These are phyloP conservation scores for Phycomyces nitens DNA, from an alignment of 192 early-diverging fungal species.

Conservation along the genomic window DNA sequence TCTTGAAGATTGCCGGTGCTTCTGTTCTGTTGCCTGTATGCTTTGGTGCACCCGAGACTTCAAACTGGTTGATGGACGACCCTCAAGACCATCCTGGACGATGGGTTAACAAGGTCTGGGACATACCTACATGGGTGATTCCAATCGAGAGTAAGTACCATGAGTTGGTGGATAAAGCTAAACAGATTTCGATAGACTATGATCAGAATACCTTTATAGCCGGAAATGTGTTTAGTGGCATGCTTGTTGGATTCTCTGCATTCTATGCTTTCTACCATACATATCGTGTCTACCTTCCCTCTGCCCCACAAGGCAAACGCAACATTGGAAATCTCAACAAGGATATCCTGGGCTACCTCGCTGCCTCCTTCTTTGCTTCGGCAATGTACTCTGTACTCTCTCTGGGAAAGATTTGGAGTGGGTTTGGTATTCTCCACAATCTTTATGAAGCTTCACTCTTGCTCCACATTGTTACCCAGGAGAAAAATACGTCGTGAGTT, in stretches of 20 bases:
- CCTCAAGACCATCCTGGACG: background rate
- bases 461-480: background rate
- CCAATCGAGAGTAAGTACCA: constrained; percentile 12
- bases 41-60: too few relatives aligned
- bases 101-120: constrained; percentile 1
- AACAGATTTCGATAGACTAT: background rate
- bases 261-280: background rate
- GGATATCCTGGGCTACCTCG: constrained; percentile 2
- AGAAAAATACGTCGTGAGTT: constrained; percentile 8
- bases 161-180: background rate
- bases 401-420: constrained; percentile 20
- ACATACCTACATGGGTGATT: constrained; percentile 12
- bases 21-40: too few relatives aligned
- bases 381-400: constrained; percentile 13
- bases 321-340: background rate
- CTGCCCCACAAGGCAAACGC: background rate
- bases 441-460: constrained; percentile 22
- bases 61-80: background rate
- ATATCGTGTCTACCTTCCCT: background rate
- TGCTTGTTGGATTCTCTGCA: background rate
- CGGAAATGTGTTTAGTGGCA: background rate
- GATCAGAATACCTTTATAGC: background rate
- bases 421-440: constrained; percentile 30
- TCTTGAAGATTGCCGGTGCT: too few relatives aligned
- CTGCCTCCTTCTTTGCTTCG: constrained; percentile 5